A percentile compares a stretch with the other conserved stretches of the same genome.
phyloP scores from a whole-genome alignment of 1,284 basidiomycete genomes.

The Wallemia hederae region DNA sequence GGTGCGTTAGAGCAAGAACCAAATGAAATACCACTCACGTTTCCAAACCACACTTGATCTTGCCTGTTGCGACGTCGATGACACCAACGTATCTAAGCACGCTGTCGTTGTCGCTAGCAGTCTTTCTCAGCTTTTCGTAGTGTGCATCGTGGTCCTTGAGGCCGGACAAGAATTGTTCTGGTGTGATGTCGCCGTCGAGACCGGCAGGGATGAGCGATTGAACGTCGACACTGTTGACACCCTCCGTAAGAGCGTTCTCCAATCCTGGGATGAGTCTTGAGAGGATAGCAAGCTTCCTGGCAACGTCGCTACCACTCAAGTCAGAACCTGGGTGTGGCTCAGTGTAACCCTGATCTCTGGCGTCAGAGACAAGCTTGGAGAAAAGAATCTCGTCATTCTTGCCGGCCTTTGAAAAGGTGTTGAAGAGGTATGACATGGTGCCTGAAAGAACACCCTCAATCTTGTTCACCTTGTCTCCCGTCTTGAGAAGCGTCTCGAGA shows the following conservation, averaged over 20 bases:
- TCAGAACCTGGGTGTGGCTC: slow-evolving; percentile 92
- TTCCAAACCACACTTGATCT: slow-evolving; percentile 61
- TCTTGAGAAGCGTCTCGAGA: slow-evolving; percentile 63
- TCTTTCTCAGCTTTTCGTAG: slow-evolving; percentile 42
- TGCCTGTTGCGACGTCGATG: slow-evolving; percentile 43
- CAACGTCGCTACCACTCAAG: slow-evolving; percentile 83
- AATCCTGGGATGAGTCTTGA: slow-evolving; percentile 40
- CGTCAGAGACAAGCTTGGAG: slow-evolving; percentile 62
- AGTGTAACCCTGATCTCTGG: slow-evolving; percentile 81
- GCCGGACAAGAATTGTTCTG: slow-evolving; percentile 50
- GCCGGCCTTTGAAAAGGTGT: slow-evolving; percentile 51
- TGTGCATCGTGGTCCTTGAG: slow-evolving; percentile 60
- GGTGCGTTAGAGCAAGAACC: slow-evolving; percentile 2
- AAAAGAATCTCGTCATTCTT: slow-evolving; percentile 28
- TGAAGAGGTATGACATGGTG: slow-evolving; percentile 97
- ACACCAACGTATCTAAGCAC: slow-evolving; percentile 86
- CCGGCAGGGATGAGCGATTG: slow-evolving; percentile 55
- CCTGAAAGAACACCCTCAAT: slow-evolving; percentile 56
- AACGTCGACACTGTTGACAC: slow-evolving; percentile 52
- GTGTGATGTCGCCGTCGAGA: slow-evolving; percentile 33
- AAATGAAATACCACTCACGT: slow-evolving; percentile 23
- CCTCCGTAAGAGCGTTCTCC: slow-evolving; percentile 27
- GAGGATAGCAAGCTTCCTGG: slow-evolving; percentile 84
- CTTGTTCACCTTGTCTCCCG: slow-evolving; percentile 48
- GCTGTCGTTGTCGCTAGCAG: slow-evolving; percentile 43